A percentile compares a stretch with the other conserved stretches of the same genome.
phyloP scores from a whole-genome alignment of 2,329 filamentous ascomycete species.

The Ceratocystis huliohia region DNA sequence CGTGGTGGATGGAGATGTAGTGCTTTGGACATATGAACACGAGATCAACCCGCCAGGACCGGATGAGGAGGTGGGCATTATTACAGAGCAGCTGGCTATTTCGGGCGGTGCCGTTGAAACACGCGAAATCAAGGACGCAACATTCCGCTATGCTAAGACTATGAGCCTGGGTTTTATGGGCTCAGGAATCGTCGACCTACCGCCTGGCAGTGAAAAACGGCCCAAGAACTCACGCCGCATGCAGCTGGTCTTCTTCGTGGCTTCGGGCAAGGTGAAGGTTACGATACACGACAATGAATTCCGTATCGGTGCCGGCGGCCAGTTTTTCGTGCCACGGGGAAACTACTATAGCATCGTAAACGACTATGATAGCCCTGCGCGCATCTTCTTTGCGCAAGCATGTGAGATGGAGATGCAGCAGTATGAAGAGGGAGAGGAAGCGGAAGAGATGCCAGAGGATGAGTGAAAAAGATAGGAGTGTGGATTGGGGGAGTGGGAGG shows the following conservation, averaged over 20 bases:
- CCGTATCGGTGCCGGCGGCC: slow-evolving; percentile 71
- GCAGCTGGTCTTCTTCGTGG: slow-evolving; percentile 94
- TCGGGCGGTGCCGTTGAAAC: slow-evolving; percentile 44
- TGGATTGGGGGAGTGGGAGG: not conserved
- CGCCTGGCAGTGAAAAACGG: slow-evolving; percentile 69
- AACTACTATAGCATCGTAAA: slow-evolving; percentile 91
- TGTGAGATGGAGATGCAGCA: slow-evolving; percentile 41
- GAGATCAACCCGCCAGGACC: slow-evolving; percentile 41
- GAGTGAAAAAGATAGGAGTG: slow-evolving; percentile 11
- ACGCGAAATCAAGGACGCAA: slow-evolving; percentile 47
- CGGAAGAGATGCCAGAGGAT: slow-evolving; percentile 26
- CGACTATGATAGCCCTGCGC: slow-evolving; percentile 55
- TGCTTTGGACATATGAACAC: slow-evolving; percentile 49
- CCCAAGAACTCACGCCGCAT: slow-evolving; percentile 89
- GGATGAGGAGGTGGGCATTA: slow-evolving; percentile 42
- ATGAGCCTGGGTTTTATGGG: slow-evolving; percentile 76
- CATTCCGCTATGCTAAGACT: slow-evolving; percentile 82
- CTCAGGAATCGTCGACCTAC: slow-evolving; percentile 78
- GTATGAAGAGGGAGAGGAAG: slow-evolving; percentile 34
- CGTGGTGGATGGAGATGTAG: slow-evolving; percentile 49
- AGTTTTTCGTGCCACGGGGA: slow-evolving; percentile 89
- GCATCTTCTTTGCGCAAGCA: slow-evolving; percentile 86
- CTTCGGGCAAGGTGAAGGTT: slow-evolving; percentile 68
- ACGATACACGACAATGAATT: slow-evolving; percentile 65
- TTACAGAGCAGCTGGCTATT: slow-evolving; percentile 45